A percentile compares a stretch with the other conserved stretches of the same genome.
Evolutionary conservation across 1,284 basidiomycete genomes (phyloP).

Genomic region (Sporisorium graminicola): DNA sequence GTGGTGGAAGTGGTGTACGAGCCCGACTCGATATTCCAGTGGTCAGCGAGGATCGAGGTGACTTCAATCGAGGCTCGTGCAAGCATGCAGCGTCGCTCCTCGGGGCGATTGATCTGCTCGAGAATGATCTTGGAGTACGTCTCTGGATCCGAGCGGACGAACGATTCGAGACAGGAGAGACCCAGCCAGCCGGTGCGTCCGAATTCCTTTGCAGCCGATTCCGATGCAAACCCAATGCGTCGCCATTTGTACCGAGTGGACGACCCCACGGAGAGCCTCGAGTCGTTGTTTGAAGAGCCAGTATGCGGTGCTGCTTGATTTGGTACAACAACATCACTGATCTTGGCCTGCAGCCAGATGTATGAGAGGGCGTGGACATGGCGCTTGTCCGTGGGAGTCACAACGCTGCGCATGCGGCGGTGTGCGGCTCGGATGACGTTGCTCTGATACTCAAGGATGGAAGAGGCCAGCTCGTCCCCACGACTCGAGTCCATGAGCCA

Average conservation of each 20-base stretch:
- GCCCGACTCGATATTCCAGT: slow-evolving; percentile 55
- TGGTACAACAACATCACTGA: slow-evolving; percentile 73
- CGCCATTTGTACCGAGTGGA: slow-evolving; percentile 77
- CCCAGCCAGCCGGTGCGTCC: slow-evolving; percentile 79
- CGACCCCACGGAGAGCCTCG: slow-evolving; percentile 68
- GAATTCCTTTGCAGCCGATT: slow-evolving; percentile 85
- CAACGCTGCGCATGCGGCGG: slow-evolving; percentile 81
- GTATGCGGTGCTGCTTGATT: slow-evolving; percentile 71
- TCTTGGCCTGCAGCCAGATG: slow-evolving; percentile 62
- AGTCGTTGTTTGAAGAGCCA: slow-evolving; percentile 71
- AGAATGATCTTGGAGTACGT: slow-evolving; percentile 87
- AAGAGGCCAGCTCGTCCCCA: slow-evolving; percentile 85
- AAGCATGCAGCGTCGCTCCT: slow-evolving; percentile 84
- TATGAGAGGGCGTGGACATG: slow-evolving; percentile 62
- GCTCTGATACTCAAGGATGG: slow-evolving; percentile 90
- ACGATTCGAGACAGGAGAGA: slow-evolving; percentile 80
- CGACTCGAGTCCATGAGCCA: slow-evolving; percentile 81
- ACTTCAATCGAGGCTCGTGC: slow-evolving; percentile 87
- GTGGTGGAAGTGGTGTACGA: slow-evolving; percentile 83
- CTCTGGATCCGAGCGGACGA: slow-evolving; percentile 79
- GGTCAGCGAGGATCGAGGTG: slow-evolving; percentile 74
- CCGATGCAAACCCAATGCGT: slow-evolving; percentile 82
- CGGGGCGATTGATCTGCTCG: slow-evolving; percentile 84
- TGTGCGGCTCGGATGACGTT: slow-evolving; percentile 86
- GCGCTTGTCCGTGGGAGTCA: slow-evolving; percentile 70